phyloP scores from a whole-genome alignment of 2,329 filamentous ascomycete species.

The Xylariaceae sp. region DNA sequence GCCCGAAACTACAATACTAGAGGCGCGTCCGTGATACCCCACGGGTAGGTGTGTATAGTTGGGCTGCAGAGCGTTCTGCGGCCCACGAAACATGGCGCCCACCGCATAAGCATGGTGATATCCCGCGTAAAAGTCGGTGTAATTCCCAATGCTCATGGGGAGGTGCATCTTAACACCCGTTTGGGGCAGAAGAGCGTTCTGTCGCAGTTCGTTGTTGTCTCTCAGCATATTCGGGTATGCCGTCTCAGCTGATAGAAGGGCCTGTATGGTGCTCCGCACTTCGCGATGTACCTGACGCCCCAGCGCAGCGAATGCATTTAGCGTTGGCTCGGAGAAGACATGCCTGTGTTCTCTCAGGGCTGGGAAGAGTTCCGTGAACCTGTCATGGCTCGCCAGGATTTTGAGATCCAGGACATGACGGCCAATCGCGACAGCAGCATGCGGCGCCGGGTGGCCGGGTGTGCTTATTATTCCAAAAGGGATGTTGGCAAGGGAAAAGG shows the following conservation, averaged over 20 bases:
- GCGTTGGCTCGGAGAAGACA: slow-evolving; percentile 60
- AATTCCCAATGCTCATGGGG: slow-evolving; percentile 75
- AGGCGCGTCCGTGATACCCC: slow-evolving; percentile 75
- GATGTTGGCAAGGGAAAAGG: slow-evolving; percentile 74
- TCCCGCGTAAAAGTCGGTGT: slow-evolving; percentile 82
- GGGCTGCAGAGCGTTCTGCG: slow-evolving; percentile 68
- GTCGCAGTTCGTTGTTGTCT: slow-evolving; percentile 55
- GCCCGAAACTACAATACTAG: slow-evolving; percentile 69
- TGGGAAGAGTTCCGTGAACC: slow-evolving; percentile 25
- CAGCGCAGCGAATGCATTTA: slow-evolving; percentile 71
- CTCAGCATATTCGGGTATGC: slow-evolving; percentile 58
- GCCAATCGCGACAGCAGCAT: slow-evolving; percentile 68
- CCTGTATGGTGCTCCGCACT: slow-evolving; percentile 67
- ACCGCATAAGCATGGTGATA: slow-evolving; percentile 68
- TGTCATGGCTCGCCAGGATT: slow-evolving; percentile 29
- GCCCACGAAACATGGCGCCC: slow-evolving; percentile 68
- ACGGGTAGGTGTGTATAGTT: slow-evolving; percentile 81
- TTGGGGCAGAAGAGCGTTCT: slow-evolving; percentile 55
- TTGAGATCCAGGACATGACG: slow-evolving; percentile 66
- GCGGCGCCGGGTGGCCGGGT: slow-evolving; percentile 48
- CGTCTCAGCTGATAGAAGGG: slow-evolving; percentile 58
- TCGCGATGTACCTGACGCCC: slow-evolving; percentile 63
- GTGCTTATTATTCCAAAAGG: slow-evolving; percentile 80
- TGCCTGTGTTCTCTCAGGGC: slow-evolving; percentile 51
- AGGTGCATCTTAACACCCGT: slow-evolving; percentile 61